Evolutionary conservation across 306 rosid genomes (phyloP).

Genomic region (Chamaecrista fasciculata): DNA sequence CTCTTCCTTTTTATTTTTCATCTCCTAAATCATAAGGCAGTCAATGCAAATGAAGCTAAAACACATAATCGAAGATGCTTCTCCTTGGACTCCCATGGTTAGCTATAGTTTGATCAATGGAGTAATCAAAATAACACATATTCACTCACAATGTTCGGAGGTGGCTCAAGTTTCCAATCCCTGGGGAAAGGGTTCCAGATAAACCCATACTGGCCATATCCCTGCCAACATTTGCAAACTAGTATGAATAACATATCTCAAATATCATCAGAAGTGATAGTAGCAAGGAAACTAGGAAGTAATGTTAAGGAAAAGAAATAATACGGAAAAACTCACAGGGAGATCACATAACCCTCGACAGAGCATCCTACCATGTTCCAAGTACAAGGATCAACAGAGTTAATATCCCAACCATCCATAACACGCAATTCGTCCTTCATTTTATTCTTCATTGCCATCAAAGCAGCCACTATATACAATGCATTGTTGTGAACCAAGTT

Average conservation of each 20-base stretch:
- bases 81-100: background rate
- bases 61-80: too few species aligned
- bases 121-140: background rate
- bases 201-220: conserved; percentile 74
- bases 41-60: background rate
- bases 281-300: background rate
- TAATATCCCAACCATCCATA: conserved; percentile 87
- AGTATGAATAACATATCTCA: background rate
- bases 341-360: conserved; percentile 66
- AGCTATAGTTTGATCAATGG: background rate
- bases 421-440: conserved; percentile 59
- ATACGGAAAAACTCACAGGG: conserved; percentile 57
- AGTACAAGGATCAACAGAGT: conserved; percentile 97
- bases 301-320: background rate
- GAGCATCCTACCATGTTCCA: conserved; percentile 94
- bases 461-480: conserved; percentile 75
- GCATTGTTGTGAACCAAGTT: conserved; percentile 21
- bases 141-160: conserved; percentile 72
- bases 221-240: conserved; percentile 44
- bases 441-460: conserved; percentile 85
- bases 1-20: background rate
- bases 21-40: background rate
- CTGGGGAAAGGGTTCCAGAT: conserved; percentile 76
- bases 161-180: conserved; percentile 79
- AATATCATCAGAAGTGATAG: conserved; percentile 4